These are phyloP conservation scores for Salvia miltiorrhiza DNA, from an alignment of 257 asterid genomes.

Conservation along the genomic window DNA sequence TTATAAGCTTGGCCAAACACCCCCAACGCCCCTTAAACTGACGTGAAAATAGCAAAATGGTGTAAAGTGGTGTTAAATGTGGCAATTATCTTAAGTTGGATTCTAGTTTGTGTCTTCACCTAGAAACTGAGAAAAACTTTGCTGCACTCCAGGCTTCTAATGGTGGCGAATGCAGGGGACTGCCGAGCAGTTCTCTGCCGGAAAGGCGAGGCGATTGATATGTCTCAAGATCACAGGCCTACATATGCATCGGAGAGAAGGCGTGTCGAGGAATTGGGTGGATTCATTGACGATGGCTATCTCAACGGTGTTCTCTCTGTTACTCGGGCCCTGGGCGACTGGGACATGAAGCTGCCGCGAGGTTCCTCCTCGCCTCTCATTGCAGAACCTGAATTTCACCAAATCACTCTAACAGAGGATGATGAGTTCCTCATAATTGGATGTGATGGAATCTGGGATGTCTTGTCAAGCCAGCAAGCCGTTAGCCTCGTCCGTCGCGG, in stretches of 20 bases:
- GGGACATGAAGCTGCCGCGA: slow-evolving; percentile 87
- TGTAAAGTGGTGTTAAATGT: no score
- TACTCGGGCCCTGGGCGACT: slow-evolving; percentile 78
- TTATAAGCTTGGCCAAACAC: no score
- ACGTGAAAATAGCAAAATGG: no score
- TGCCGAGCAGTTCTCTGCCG: slow-evolving; percentile 86
- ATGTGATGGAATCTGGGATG: slow-evolving; percentile 89
- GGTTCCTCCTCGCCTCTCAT: slow-evolving; percentile 74
- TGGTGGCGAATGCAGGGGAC: slow-evolving; percentile 88
- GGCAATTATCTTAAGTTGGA: background rate
- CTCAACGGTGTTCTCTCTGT: slow-evolving; percentile 74
- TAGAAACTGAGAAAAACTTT: background rate
- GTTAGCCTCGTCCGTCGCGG: slow-evolving; percentile 72
- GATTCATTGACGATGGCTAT: slow-evolving; percentile 71
- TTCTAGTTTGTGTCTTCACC: background rate
- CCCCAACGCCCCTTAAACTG: no score
- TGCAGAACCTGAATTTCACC: slow-evolving; percentile 79
- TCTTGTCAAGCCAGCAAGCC: slow-evolving; percentile 76
- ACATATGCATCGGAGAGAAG: slow-evolving; percentile 45
- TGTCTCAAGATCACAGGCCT: slow-evolving; percentile 87
- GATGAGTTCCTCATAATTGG: slow-evolving; percentile 87
- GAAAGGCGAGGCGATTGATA: slow-evolving; percentile 69
- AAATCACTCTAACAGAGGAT: slow-evolving; percentile 52
- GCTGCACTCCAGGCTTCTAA: slow-evolving; percentile 47
- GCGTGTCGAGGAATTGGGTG: slow-evolving; percentile 76